Evolutionary conservation across 129 eudicot genomes (phyloP).

Genomic region (Centella asiatica): DNA sequence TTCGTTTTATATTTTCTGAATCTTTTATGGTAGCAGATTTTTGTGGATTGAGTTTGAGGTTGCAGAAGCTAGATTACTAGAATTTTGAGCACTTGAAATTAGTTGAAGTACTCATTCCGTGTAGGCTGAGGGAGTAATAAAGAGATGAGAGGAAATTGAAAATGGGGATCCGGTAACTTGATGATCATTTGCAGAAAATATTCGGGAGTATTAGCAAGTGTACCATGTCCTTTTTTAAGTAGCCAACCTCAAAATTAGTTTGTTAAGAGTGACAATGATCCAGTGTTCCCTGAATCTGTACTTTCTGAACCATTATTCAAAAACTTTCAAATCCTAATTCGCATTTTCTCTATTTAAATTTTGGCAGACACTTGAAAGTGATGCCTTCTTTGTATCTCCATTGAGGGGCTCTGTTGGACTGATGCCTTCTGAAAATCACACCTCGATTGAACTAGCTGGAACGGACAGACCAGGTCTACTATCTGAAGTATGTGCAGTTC

Average conservation of each 20-base stretch:
- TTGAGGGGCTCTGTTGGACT: constrained; percentile 64
- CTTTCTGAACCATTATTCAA: background rate
- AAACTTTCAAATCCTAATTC: background rate
- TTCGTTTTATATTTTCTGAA: background rate
- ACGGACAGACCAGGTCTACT: constrained; percentile 90
- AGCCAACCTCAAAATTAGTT: too few species aligned
- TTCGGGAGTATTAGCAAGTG: too few species aligned
- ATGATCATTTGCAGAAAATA: too few species aligned
- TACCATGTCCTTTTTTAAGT: too few species aligned
- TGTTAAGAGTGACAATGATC: background rate
- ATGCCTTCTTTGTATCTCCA: constrained; percentile 47
- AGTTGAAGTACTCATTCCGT: background rate
- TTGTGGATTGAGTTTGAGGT: background rate
- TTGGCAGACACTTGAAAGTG: constrained; percentile 70
- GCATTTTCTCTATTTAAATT: background rate
- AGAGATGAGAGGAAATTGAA: background rate
- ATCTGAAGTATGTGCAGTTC: constrained; percentile 91
- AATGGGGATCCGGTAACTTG: too few species aligned
- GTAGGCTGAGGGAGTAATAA: background rate
- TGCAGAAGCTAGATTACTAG: background rate
- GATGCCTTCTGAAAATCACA: constrained; percentile 67
- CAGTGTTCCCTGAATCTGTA: background rate
- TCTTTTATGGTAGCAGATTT: background rate
- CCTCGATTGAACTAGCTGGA: constrained; percentile 83
- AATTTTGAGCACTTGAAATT: background rate